Percentiles rank a stretch among this genome's conserved stretches.
phyloP scores from a whole-genome alignment of 169 alveolate genomes.

The Eimeria brunetti region DNA sequence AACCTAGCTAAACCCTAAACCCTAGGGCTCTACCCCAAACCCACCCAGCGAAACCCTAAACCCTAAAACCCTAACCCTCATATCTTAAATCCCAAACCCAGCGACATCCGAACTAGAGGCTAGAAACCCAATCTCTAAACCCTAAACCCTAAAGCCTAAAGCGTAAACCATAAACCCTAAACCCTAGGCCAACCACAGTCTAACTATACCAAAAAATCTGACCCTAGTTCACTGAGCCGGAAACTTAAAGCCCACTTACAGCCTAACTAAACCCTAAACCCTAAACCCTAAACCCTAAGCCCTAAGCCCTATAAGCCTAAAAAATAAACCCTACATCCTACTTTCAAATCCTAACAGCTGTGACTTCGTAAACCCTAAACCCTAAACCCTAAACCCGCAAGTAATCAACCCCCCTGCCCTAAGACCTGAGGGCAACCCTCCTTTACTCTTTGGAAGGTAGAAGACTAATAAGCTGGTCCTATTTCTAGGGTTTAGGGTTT shows the following conservation, averaged over 20 bases:
- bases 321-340: too few relatives aligned
- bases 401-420: too few relatives aligned
- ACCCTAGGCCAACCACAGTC: not conserved
- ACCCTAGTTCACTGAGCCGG: too few relatives aligned
- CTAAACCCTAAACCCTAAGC: not conserved
- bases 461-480: too few relatives aligned
- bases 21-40: not conserved
- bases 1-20: too few relatives aligned
- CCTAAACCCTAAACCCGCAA: not conserved
- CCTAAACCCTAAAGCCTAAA: not conserved
- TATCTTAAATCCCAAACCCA: constrained; percentile 60
- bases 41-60: too few relatives aligned
- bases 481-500: not conserved
- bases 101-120: not conserved
- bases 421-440: too few relatives aligned
- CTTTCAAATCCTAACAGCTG: not conserved
- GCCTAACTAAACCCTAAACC: not conserved
- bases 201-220: too few relatives aligned
- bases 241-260: too few relatives aligned
- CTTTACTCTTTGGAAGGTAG: too few relatives aligned
- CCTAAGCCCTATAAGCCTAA: not conserved
- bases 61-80: constrained; percentile 80
- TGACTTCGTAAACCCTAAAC: not conserved
- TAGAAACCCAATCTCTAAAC: not conserved
- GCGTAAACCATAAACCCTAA: not conserved